Evolutionary conservation across 257 asterid genomes (phyloP), one percentile per base, ranked within the genome.

Genomic region (Marsdenia floribunda): DNA sequence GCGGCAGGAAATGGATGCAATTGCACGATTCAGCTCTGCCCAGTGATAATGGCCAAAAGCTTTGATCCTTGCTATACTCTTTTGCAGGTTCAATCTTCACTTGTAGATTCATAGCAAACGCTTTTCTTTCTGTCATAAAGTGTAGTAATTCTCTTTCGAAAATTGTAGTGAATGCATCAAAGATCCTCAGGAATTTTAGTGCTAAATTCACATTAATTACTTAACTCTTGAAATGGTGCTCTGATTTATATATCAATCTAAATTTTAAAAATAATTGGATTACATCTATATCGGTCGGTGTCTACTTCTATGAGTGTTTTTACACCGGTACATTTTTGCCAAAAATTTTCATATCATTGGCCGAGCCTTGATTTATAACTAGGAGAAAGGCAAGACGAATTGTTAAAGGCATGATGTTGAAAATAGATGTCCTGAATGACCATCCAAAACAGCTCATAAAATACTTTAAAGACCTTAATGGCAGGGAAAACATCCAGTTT

Each of bases 1-100:
- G 89, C 94, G 67, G 86, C 94, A 92, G 85, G 98, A 94, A 85
- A 83, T 88, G 91, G 95, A 90, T 69, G 98, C 92, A 21, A 90
- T 90, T 77, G 90, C 95, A 73, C 89, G 89, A 59, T 85, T 94
- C 76, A 83, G 91, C 78, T 82, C 96, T 74, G 50, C 72, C 26
- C 81, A 83, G 68, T 75, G 63, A 74, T 71, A 37, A 29, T 15
- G 37, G 76, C 61, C 47, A 9, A 29, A 29, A 24, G 60, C 16
- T 37, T 40, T 6, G 24, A 44, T 73, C 4, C 59, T 35, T 15
- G 47, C 52, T 29, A 49, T 38, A 33, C 15, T 21, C 21, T 64
- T 44, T 44, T 12, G 13, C 50, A 54, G 71, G 63, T 22, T 35
- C 29, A 52, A 50, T 35, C 7, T 5, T 38, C 52, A 16, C 9